Evolutionary conservation across 176 grass and related monocot species (phyloP).

Genomic region (Zoysia japonica): DNA sequence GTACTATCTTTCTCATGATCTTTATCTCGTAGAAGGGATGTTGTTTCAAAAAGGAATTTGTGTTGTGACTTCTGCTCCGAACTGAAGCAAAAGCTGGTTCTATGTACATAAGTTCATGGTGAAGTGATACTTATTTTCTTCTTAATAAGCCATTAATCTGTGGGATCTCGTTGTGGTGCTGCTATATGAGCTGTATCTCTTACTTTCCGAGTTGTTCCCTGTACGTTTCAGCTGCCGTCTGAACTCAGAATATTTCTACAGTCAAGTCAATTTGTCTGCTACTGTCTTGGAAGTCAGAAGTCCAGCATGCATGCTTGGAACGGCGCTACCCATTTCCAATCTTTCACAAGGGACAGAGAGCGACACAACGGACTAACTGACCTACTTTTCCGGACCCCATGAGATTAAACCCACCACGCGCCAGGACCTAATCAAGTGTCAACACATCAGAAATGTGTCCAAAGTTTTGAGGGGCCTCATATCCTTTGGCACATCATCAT

Average conservation of each 20-base stretch:
- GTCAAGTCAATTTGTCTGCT: background rate
- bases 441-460: background rate
- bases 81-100: conserved; percentile 2
- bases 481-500: background rate
- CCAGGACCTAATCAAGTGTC: background rate
- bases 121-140: background rate
- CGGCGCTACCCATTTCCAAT: background rate
- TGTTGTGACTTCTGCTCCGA: conserved; percentile 29
- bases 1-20: conserved; percentile 26
- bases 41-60: conserved; percentile 3
- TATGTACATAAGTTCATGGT: conserved; percentile 20
- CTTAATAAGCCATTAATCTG: background rate
- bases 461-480: background rate
- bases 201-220: background rate
- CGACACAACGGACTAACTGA: background rate
- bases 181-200: no score
- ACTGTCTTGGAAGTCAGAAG: conserved; percentile 13
- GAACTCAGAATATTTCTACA: background rate
- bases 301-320: conserved; percentile 38
- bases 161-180: background rate
- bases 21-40: conserved; percentile 18
- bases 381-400: conserved; percentile 19
- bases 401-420: background rate
- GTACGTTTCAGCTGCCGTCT: background rate
- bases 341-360: conserved; percentile 9